A percentile compares a stretch with the other conserved stretches of the same genome.
phyloP scores from a whole-genome alignment of 179 eudicot species.

The Spinacia oleracea region DNA sequence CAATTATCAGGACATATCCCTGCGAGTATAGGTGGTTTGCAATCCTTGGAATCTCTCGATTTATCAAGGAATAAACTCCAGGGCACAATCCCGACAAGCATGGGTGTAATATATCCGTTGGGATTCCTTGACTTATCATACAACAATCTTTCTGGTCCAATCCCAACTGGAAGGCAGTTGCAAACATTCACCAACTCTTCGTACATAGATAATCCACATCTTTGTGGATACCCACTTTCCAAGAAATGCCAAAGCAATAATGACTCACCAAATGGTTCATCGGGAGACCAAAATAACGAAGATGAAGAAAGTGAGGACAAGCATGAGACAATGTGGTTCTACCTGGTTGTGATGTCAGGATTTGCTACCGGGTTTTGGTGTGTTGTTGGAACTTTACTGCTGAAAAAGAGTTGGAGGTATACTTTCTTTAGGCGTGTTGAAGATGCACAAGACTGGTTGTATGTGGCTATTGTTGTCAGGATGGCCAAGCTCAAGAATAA shows the following conservation, averaged over 20 bases:
- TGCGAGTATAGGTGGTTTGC: conserved; percentile 10
- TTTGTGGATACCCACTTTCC: conserved; percentile 14
- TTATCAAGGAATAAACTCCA: conserved; percentile 13
- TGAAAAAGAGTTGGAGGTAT: conserved; percentile 20
- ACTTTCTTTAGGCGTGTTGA: conserved; percentile 10
- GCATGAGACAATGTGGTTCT: conserved; percentile 22
- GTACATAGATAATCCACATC: conserved; percentile 17
- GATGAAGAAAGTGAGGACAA: no score
- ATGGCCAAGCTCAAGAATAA: conserved; percentile 1
- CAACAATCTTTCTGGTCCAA: conserved; percentile 18
- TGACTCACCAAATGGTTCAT: not conserved
- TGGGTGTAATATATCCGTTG: not conserved
- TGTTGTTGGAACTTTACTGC: conserved; percentile 10
- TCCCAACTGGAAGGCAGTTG: conserved; percentile 16
- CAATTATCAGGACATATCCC: conserved; percentile 13
- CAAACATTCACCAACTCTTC: conserved; percentile 15
- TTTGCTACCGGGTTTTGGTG: conserved; percentile 26
- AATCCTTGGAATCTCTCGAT: conserved; percentile 14
- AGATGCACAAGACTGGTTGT: conserved; percentile 10
- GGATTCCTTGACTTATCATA: conserved; percentile 20
- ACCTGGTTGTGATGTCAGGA: conserved; percentile 23
- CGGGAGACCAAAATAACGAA: not conserved
- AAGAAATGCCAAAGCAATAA: conserved; percentile 2
- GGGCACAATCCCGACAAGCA: conserved; percentile 20
- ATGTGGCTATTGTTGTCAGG: conserved; percentile 3